These are phyloP conservation scores for Paraphaeosphaeria sporulosa DNA, from an alignment of 2,329 filamentous ascomycete genomes.

Conservation along the genomic window DNA sequence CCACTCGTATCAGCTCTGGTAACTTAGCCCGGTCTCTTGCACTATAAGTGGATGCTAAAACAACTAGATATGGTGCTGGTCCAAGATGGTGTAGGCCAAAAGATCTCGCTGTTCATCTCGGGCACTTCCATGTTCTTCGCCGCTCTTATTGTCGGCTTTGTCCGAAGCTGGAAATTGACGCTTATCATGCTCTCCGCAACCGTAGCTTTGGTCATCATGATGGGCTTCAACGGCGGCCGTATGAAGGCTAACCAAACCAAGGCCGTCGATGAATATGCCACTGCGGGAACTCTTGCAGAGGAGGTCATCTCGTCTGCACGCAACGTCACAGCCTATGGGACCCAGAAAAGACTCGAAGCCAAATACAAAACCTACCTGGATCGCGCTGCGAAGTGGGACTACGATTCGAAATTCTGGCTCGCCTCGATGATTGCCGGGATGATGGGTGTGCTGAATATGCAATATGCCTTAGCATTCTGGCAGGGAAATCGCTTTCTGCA, in stretches of 20 bases:
- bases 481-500: conserved; percentile 64
- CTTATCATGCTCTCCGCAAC: conserved; percentile 85
- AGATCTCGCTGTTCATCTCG: conserved; percentile 45
- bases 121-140: conserved; percentile 70
- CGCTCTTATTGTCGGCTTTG: conserved; percentile 89
- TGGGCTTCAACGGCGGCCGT: conserved; percentile 77
- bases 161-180: conserved; percentile 92
- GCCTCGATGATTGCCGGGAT: conserved; percentile 73
- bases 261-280: conserved; percentile 79
- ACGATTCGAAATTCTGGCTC: conserved; percentile 75
- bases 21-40: conserved; percentile 68
- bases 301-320: conserved; percentile 94
- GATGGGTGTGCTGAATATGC: conserved; percentile 85
- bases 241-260: conserved; percentile 78
- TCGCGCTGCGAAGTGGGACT: conserved; percentile 77
- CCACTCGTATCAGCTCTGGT: conserved; percentile 95
- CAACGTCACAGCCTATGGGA: conserved; percentile 91
- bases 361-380: conserved; percentile 82
- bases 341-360: conserved; percentile 86
- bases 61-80: conserved; percentile 88
- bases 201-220: conserved; percentile 77
- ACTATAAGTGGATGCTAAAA: conserved; percentile 29
- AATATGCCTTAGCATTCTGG: conserved; percentile 60
- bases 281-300: conserved; percentile 87
- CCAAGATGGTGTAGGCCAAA: conserved; percentile 78